Conservation (phyloP, 768 basidiomycete genomes). For the Peribolospora kevripleyi region DNA sequence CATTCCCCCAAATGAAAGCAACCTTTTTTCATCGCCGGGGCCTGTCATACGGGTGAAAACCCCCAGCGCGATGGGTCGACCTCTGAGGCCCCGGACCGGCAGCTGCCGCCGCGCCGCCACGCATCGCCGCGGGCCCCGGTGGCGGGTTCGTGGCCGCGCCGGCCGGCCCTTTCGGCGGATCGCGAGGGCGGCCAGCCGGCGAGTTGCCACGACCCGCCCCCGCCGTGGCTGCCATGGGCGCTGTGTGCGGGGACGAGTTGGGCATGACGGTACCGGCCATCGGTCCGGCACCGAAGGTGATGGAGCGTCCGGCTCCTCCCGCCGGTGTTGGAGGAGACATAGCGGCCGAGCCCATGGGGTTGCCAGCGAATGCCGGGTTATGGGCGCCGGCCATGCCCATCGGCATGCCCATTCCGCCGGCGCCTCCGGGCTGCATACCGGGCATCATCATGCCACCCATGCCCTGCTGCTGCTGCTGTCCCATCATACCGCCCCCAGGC, state of each 20-base stretch:
- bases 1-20: too few species aligned
- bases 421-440: slow-evolving; percentile 9
- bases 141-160: slow-evolving; percentile 11
- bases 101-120: background rate
- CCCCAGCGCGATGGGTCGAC: too few species aligned
- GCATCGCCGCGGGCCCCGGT: slow-evolving; percentile 19
- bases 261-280: slow-evolving; percentile 23
- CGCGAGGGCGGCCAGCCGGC: background rate
- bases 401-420: slow-evolving; percentile 9
- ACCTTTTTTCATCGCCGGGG: too few species aligned
- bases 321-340: slow-evolving; percentile 6
- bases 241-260: background rate
- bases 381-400: background rate
- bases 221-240: background rate
- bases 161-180: slow-evolving; percentile 2
- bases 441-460: background rate
- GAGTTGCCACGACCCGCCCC: background rate
- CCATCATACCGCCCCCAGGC: slow-evolving; percentile 15
- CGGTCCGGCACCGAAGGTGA: background rate
- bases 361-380: too few species aligned
- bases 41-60: too few species aligned
- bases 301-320: background rate
- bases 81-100: background rate
- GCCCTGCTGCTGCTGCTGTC: background rate
- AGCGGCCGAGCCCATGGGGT: slow-evolving; percentile 5